phyloP scores from a whole-genome alignment of 2,329 filamentous ascomycete species.

The Cladosporium halotolerans region DNA sequence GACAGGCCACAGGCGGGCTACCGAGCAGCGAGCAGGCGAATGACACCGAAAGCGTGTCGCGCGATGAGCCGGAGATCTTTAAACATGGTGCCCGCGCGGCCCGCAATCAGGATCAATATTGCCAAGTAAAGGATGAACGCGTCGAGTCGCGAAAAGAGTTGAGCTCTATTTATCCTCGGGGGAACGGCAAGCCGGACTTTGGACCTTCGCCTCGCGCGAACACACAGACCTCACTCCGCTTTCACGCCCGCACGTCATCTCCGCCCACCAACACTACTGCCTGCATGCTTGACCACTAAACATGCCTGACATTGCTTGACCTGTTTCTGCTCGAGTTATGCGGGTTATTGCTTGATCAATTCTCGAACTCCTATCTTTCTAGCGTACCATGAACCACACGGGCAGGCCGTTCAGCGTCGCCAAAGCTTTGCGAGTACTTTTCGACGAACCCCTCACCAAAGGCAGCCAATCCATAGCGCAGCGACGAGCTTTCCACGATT shows the following conservation, averaged over 20 bases:
- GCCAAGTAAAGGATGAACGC: too few species aligned
- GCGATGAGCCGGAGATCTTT: too few species aligned
- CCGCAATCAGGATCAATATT: too few species aligned
- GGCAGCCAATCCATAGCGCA: conserved; percentile 10
- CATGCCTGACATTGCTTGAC: too few species aligned
- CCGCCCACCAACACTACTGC: neutral
- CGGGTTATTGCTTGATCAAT: too few species aligned
- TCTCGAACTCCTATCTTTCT: neutral
- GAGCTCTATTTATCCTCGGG: neutral
- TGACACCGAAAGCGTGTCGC: too few species aligned
- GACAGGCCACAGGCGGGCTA: too few species aligned
- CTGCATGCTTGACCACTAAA: too few species aligned
- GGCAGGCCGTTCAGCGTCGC: conserved; percentile 26
- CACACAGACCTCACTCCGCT: neutral
- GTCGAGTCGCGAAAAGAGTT: too few species aligned
- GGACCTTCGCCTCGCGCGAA: neutral
- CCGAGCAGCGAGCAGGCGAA: too few species aligned
- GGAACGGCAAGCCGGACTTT: neutral
- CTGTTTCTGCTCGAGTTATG: too few species aligned
- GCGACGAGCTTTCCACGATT: conserved; percentile 68
- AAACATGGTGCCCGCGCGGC: too few species aligned
- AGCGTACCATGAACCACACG: conserved; percentile 21
- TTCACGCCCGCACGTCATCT: neutral
- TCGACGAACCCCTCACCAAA: conserved; percentile 17
- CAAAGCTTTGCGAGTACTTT: conserved; percentile 23